Percentiles rank a stretch among this genome's conserved stretches.
Conservation (phyloP, 2,329 filamentous ascomycete genomes). For the Fusarium cicatricum region DNA sequence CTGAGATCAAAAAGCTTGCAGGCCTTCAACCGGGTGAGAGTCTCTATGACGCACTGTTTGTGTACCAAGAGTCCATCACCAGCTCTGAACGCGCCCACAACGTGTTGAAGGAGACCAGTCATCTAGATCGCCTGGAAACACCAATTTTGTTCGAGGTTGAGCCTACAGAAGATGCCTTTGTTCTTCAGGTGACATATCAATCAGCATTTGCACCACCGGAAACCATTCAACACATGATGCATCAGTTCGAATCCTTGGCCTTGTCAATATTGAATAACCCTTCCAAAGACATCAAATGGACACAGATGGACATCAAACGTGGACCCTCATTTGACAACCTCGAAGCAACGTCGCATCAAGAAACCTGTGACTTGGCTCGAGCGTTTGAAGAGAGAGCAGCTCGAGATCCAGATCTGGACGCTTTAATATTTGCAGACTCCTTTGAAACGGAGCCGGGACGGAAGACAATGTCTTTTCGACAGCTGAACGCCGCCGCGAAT, state of each 20-base stretch:
- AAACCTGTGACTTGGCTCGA: slow-evolving; percentile 55
- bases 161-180: slow-evolving; percentile 58
- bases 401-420: slow-evolving; percentile 60
- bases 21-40: slow-evolving; percentile 61
- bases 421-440: slow-evolving; percentile 69
- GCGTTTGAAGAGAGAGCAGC: slow-evolving; percentile 64
- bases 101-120: slow-evolving; percentile 62
- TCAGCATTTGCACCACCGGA: slow-evolving; percentile 57
- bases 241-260: slow-evolving; percentile 67
- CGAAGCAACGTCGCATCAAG: slow-evolving; percentile 44
- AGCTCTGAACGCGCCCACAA: slow-evolving; percentile 45
- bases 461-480: slow-evolving; percentile 65
- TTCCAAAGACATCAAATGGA: slow-evolving; percentile 17
- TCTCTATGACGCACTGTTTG: slow-evolving; percentile 81
- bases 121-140: slow-evolving; percentile 79
- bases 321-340: slow-evolving; percentile 60
- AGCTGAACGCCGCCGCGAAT: slow-evolving; percentile 72
- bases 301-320: slow-evolving; percentile 37
- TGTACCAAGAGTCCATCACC: slow-evolving; percentile 80
- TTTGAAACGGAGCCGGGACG: slow-evolving; percentile 36
- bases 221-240: slow-evolving; percentile 64
- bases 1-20: slow-evolving; percentile 72
- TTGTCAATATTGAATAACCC: slow-evolving; percentile 43
- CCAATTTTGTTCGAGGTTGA: slow-evolving; percentile 79
- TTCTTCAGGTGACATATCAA: slow-evolving; percentile 59